phyloP scores from a whole-genome alignment of 73 alveolate species.

The Tetrahymena thermophila region DNA sequence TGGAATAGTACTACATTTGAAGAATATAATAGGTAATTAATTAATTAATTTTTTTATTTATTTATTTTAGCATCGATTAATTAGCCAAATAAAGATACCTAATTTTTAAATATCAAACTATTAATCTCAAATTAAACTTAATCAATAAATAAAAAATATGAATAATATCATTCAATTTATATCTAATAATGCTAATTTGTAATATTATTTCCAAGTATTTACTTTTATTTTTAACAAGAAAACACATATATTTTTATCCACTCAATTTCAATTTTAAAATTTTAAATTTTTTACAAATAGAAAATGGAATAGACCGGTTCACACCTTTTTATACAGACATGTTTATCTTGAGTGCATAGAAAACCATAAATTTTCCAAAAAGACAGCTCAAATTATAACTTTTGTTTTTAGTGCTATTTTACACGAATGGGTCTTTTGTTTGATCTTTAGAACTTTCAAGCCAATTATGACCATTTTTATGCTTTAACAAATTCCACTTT shows the following conservation, averaged over 20 bases:
- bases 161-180: no score
- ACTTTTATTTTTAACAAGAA: not conserved
- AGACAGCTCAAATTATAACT: constrained; percentile 14
- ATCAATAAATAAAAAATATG: not conserved
- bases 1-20: constrained; percentile 72
- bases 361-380: not conserved
- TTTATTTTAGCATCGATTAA: no score
- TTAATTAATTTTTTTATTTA: not conserved
- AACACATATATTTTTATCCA: not conserved
- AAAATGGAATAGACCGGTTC: constrained; percentile 70
- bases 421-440: constrained; percentile 51
- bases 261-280: not conserved
- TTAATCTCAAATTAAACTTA: no score
- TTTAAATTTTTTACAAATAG: constrained; percentile 5
- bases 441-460: constrained; percentile 28
- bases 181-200: not conserved
- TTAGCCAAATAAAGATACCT: not conserved
- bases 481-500: constrained; percentile 35
- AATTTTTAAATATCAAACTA: not conserved
- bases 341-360: constrained; percentile 48
- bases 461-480: constrained; percentile 37
- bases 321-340: constrained; percentile 60
- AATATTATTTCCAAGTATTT: not conserved
- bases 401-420: constrained; percentile 49
- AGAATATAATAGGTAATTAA: constrained; percentile 19